phyloP scores from a whole-genome alignment of 352 stramenopile genomes.

The Phytophthora litchii region DNA sequence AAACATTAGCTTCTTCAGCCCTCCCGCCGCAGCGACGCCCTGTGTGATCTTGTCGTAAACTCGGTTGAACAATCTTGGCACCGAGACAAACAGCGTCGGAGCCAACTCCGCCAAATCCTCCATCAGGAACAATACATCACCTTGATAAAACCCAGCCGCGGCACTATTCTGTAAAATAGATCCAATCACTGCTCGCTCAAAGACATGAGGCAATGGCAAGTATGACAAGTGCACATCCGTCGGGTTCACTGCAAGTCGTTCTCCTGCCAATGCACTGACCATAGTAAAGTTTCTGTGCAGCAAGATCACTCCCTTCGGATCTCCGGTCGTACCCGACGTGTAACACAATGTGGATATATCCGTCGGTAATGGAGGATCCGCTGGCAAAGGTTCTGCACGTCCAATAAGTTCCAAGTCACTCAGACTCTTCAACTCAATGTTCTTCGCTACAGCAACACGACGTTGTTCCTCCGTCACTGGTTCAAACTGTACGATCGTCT shows the following conservation, averaged over 20 bases:
- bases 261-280: slow-evolving; percentile 22
- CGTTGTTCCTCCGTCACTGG: slow-evolving; percentile 20
- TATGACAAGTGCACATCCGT: slow-evolving; percentile 95
- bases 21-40: slow-evolving; percentile 58
- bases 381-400: slow-evolving; percentile 42
- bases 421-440: slow-evolving; percentile 49
- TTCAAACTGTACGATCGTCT: slow-evolving; percentile 67
- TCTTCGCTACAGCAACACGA: slow-evolving; percentile 10
- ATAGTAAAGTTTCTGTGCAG: slow-evolving; percentile 84
- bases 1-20: slow-evolving; percentile 77
- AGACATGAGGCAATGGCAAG: slow-evolving; percentile 96
- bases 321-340: slow-evolving; percentile 95
- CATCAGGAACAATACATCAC: slow-evolving; percentile 91
- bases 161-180: slow-evolving; percentile 86
- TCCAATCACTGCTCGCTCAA: slow-evolving; percentile 92
- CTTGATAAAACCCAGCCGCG: slow-evolving; percentile 77
- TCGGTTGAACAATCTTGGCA: slow-evolving; percentile 96
- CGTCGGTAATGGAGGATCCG: slow-evolving; percentile 52
- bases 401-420: slow-evolving; percentile 47
- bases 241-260: slow-evolving; percentile 37
- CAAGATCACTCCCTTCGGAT: slow-evolving; percentile 96
- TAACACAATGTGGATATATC: slow-evolving; percentile 96
- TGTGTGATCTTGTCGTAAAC: slow-evolving; percentile 97
- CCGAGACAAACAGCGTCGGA: slow-evolving; percentile 93
- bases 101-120: slow-evolving; percentile 93